Evolutionary conservation across 202 grass and related monocot genomes (phyloP), one percentile per base, ranked within the genome.

Genomic region (Setaria italica): DNA sequence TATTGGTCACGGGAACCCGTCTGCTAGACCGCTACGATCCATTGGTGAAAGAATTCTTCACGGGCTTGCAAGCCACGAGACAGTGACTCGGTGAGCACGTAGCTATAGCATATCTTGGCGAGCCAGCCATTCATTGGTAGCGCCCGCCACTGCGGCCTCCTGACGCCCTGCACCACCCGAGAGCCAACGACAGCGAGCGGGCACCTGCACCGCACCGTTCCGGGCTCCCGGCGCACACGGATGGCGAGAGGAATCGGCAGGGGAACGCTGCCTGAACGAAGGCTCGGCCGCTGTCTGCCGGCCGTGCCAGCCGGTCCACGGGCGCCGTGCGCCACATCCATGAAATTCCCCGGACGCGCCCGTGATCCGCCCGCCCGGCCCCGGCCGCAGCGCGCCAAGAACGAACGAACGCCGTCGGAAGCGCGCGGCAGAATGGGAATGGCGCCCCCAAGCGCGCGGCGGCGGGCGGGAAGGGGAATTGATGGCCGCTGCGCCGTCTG

Each of bases 1-100:
- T 41, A 37, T 20, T 65, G 17, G 45, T 67, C 77, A 67, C 78
- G 78, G 62, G 48, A 58, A 35, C 72, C 53, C 33, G 9, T 56
- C 16, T 55, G 30, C 15, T 9, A 10, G 49, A 5, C 51, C 14
- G 51, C 51, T 74, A 11, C 1, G 33, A 19, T 67, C 34, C 15
- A 19, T 6, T 1, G 58, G 45, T n/a, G 59, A 5, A 67, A 65
- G 62, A 39, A 54, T 25, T n/a, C 20, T 16, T 69, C 79, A 70
- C 79, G 64, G 48, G 35, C 16, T 55, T 6, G 46, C 34, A 42
- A 19, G 19, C 19, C 49, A 15, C 17, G 6, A 0, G 4, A 41
- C 39, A 5, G 39, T 5, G 39, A 25, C 20, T 20, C 9, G 17
- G 20, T 16, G 53, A 12, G 11, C 37, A 77, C 62, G 62, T 51